A percentile compares a stretch with the other conserved stretches of the same genome.
Conservation (phyloP, 108 stramenopile genomes). For the Stephanodiscus triporus region DNA sequence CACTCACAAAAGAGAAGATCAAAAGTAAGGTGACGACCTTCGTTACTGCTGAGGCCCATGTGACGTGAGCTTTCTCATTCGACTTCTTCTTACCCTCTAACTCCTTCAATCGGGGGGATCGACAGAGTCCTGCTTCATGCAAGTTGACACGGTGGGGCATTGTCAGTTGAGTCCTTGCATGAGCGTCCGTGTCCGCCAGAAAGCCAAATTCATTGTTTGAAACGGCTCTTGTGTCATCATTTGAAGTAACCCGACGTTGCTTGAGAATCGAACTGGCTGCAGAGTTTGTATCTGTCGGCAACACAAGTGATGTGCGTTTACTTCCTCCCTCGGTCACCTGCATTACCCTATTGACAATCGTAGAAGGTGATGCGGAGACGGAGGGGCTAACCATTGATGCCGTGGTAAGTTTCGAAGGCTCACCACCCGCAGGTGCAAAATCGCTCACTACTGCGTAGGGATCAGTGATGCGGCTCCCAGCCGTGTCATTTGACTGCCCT, state of each 20-base stretch:
- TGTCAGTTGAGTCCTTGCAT: background rate
- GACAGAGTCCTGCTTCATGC: constrained; percentile 3
- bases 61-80: constrained; percentile 2
- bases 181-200: background rate
- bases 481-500: background rate
- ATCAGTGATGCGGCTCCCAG: no score
- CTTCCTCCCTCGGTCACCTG: constrained; percentile 12
- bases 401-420: background rate
- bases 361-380: background rate
- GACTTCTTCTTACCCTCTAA: background rate
- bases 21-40: background rate
- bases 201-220: background rate
- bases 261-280: background rate
- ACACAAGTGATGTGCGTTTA: background rate
- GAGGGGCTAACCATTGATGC: no score
- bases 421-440: background rate
- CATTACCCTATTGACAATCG: background rate
- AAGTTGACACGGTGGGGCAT: constrained; percentile 7
- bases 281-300: background rate
- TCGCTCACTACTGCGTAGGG: no score
- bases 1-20: background rate
- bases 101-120: constrained; percentile 1
- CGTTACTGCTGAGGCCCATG: background rate
- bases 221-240: background rate
- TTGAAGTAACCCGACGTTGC: background rate